Evolutionary conservation across 176 grass and related monocot genomes (phyloP).

Genomic region (Aechmea fasciata): DNA sequence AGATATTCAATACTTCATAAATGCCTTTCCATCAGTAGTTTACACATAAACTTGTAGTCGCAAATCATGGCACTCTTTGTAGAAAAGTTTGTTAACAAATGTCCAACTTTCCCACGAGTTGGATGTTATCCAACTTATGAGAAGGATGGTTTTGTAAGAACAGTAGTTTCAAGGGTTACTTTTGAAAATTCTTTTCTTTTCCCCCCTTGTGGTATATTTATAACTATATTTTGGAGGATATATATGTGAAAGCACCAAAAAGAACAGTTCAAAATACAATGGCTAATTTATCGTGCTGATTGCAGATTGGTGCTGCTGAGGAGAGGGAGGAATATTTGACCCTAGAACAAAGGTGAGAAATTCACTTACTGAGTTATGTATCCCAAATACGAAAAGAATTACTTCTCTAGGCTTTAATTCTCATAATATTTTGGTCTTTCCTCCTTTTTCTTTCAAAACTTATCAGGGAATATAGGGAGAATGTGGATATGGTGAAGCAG

Average conservation of each 20-base stretch:
- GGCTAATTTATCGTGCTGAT: neutral
- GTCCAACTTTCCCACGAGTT: too few relatives aligned
- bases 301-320: slow-evolving; percentile 93
- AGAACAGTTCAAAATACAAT: neutral
- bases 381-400: neutral
- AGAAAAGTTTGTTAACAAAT: neutral
- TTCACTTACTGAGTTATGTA: neutral
- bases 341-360: slow-evolving; percentile 66
- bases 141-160: too few relatives aligned
- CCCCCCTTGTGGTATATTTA: too few relatives aligned
- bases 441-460: neutral
- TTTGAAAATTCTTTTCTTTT: too few relatives aligned
- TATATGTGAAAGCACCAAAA: too few relatives aligned
- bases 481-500: slow-evolving; percentile 40
- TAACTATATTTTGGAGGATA: too few relatives aligned
- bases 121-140: too few relatives aligned
- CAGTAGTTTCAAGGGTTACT: too few relatives aligned
- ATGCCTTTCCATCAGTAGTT: too few relatives aligned
- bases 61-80: neutral
- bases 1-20: too few relatives aligned
- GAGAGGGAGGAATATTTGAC: slow-evolving; percentile 74
- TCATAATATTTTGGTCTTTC: neutral
- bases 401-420: neutral
- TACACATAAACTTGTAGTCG: neutral
- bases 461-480: slow-evolving; percentile 40